A percentile compares a stretch with the other conserved stretches of the same genome.
Conservation (phyloP, 2,329 filamentous ascomycete species). For the Aspergillus texensis region DNA sequence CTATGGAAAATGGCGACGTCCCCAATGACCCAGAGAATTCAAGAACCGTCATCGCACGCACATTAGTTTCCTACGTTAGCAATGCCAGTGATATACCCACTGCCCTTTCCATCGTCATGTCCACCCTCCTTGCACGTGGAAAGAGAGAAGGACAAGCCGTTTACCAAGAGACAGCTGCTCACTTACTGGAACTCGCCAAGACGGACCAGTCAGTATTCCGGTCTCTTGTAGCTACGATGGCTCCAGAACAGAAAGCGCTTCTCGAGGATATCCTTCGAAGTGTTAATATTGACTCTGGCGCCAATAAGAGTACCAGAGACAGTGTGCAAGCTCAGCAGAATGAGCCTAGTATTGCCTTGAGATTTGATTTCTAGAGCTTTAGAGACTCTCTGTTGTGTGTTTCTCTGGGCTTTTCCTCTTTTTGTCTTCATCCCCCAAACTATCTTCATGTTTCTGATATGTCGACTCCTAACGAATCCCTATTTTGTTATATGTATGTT, state of each 20-base stretch:
- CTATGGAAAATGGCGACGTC: slow-evolving; percentile 61
- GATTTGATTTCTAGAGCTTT: slow-evolving; percentile 78
- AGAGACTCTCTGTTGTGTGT: not conserved
- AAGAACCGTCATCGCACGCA: slow-evolving; percentile 70
- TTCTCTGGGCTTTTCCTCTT: not conserved
- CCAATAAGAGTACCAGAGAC: slow-evolving; percentile 43
- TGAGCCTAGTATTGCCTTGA: slow-evolving; percentile 83
- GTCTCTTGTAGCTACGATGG: slow-evolving; percentile 71
- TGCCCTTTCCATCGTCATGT: slow-evolving; percentile 76
- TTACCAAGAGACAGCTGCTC: slow-evolving; percentile 72
- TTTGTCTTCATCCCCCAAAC: not conserved
- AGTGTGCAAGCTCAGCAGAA: slow-evolving; percentile 49
- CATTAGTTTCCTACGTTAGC: slow-evolving; percentile 72
- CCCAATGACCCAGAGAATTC: slow-evolving; percentile 72
- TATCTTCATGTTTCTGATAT: not conserved
- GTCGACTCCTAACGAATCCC: not conserved
- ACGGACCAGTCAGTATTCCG: slow-evolving; percentile 74
- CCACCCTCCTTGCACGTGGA: slow-evolving; percentile 74
- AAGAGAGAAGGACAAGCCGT: slow-evolving; percentile 60
- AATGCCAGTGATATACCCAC: slow-evolving; percentile 41
- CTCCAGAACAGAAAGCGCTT: slow-evolving; percentile 69
- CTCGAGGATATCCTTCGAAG: slow-evolving; percentile 77
- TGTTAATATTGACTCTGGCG: slow-evolving; percentile 53
- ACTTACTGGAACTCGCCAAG: slow-evolving; percentile 79
- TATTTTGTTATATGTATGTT: not conserved